phyloP scores from a whole-genome alignment of 2,329 filamentous ascomycete species.

The Pseudogymnoascus pannorum region DNA sequence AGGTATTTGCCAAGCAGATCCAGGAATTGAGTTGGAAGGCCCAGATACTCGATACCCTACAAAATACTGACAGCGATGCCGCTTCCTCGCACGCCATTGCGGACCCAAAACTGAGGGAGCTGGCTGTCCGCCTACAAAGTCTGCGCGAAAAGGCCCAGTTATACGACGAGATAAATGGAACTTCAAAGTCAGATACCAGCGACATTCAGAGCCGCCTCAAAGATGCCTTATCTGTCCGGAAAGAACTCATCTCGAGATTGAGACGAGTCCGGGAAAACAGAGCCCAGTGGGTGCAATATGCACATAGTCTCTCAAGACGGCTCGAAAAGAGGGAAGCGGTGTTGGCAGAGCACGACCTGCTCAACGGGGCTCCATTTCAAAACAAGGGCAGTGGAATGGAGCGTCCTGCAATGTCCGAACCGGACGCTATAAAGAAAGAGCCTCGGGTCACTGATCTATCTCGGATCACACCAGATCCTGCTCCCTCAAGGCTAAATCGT shows the following conservation, averaged over 20 bases:
- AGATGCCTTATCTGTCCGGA: neutral
- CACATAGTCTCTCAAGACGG: neutral
- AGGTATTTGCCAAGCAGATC: neutral
- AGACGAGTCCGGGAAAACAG: neutral
- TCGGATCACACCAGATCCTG: neutral
- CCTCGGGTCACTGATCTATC: neutral
- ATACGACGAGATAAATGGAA: neutral
- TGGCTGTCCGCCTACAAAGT: neutral
- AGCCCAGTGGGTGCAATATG: neutral
- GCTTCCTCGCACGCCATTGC: neutral
- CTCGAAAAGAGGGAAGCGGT: neutral
- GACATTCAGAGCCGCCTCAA: neutral
- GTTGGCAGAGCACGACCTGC: neutral
- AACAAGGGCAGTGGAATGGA: slow-evolving; percentile 1
- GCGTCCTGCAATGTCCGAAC: neutral
- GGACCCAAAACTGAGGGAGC: neutral
- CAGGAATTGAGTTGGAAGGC: neutral
- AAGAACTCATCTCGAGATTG: neutral
- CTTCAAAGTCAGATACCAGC: neutral
- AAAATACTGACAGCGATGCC: neutral
- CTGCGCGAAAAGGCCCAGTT: neutral
- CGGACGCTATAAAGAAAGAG: neutral
- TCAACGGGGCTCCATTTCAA: neutral
- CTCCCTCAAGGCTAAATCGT: neutral
- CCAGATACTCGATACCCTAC: neutral